Evolutionary conservation across 768 basidiomycete genomes (phyloP).

Genomic region (Candolleomyces aberdarensis): DNA sequence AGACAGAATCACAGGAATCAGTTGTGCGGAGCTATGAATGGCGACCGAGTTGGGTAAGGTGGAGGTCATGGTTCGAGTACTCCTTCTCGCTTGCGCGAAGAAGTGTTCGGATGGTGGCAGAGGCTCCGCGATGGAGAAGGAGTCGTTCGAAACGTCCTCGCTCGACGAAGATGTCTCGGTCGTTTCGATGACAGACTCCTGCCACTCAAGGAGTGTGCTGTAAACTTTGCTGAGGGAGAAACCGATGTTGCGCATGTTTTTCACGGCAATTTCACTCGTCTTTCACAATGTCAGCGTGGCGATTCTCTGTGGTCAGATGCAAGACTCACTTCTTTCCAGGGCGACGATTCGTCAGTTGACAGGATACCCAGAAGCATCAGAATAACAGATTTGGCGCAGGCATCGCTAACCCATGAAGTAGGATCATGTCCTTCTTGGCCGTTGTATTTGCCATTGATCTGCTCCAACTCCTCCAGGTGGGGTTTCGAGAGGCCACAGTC

Average conservation of each 20-base stretch:
- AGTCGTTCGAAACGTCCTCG: constrained; percentile 2
- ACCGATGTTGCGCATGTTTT: constrained; percentile 51
- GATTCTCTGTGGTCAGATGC: neutral
- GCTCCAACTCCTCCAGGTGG: constrained; percentile 64
- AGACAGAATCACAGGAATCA: constrained; percentile 62
- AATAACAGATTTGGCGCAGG: constrained; percentile 61
- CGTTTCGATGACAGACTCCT: constrained; percentile 25
- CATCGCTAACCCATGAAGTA: constrained; percentile 61
- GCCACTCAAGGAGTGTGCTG: constrained; percentile 49
- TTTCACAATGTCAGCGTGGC: constrained; percentile 13
- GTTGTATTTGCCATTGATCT: constrained; percentile 37
- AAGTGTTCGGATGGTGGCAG: constrained; percentile 34
- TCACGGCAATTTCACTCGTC: constrained; percentile 43
- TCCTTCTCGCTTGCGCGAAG: constrained; percentile 42
- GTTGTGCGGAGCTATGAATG: constrained; percentile 50
- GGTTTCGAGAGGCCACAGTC: constrained; percentile 39
- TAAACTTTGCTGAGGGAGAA: constrained; percentile 63
- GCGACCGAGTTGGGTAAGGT: constrained; percentile 36
- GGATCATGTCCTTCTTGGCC: constrained; percentile 38
- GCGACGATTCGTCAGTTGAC: constrained; percentile 34
- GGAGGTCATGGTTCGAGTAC: constrained; percentile 29
- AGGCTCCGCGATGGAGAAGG: constrained; percentile 53
- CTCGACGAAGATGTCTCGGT: neutral
- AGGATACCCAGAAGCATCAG: constrained; percentile 57
- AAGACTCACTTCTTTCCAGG: neutral